Evolutionary conservation across 1,139 yeast genomes (phyloP).

Genomic region (Zygosaccharomyces sapae): DNA sequence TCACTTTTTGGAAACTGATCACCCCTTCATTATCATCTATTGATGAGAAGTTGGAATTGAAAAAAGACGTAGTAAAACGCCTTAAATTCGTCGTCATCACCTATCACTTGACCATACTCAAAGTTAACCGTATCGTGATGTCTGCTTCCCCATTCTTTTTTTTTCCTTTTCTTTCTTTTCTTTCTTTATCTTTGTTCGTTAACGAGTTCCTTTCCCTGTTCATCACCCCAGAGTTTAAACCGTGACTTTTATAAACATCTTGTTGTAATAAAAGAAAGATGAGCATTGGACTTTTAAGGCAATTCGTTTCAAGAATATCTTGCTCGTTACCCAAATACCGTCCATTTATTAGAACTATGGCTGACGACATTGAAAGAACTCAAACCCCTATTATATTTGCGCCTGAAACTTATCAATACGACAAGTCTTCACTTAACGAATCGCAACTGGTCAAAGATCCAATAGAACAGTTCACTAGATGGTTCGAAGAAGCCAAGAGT

Average conservation of each 20-base stretch:
- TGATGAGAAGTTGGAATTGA: not conserved
- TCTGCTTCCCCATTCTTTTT: not conserved
- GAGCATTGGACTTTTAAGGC: not conserved
- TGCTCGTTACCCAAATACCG: not conserved
- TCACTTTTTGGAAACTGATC: slow-evolving; percentile 4
- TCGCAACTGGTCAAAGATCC: slow-evolving; percentile 57
- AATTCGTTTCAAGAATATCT: not conserved
- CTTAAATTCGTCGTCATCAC: not conserved
- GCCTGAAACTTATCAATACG: slow-evolving; percentile 86
- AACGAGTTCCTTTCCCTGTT: not conserved
- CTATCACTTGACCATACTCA: not conserved
- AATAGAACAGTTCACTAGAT: slow-evolving; percentile 66
- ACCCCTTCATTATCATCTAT: not conserved
- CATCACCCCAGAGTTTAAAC: not conserved
- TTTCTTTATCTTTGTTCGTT: not conserved
- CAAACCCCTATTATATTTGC: slow-evolving; percentile 48
- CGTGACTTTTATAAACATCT: not conserved
- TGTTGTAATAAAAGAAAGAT: not conserved
- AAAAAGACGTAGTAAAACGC: not conserved
- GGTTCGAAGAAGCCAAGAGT: slow-evolving; percentile 77
- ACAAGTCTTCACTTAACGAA: slow-evolving; percentile 58
- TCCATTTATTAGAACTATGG: slow-evolving; percentile 14
- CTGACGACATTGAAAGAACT: slow-evolving; percentile 24
- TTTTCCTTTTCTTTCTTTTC: not conserved
- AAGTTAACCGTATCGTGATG: not conserved